Conservation (phyloP, 139 green algal genomes). For the Deuterostichococcus epilithicus region DNA sequence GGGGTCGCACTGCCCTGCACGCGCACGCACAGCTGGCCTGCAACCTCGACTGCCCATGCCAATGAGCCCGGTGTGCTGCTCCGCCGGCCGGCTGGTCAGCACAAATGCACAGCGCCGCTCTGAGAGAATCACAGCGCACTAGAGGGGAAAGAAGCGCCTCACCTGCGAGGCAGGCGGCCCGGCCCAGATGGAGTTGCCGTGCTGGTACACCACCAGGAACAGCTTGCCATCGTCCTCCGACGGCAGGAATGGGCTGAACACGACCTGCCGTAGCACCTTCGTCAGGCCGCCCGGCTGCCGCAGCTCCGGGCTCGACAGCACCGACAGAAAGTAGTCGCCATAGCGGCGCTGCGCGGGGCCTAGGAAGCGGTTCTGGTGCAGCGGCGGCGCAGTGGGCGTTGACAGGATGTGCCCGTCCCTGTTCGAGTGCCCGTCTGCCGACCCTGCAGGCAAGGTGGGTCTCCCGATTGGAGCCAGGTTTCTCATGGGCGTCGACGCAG, state of each 20-base stretch:
- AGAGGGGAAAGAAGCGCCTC: too few relatives aligned
- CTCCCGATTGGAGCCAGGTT: background rate
- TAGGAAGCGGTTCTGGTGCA: background rate
- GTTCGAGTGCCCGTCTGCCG: background rate
- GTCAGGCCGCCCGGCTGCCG: background rate
- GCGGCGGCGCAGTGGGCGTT: background rate
- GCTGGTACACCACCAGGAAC: constrained; percentile 32
- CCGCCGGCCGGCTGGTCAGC: too few relatives aligned
- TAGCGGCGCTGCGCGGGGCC: constrained; percentile 29
- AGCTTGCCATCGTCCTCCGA: constrained; percentile 13
- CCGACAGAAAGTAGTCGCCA: constrained; percentile 22
- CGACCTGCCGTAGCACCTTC: constrained; percentile 22
- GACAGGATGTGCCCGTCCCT: background rate
- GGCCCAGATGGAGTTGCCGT: constrained; percentile 20
- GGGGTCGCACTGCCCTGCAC: constrained; percentile 12
- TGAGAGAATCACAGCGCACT: too few relatives aligned
- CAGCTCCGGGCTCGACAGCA: constrained; percentile 17
- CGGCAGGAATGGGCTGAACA: constrained; percentile 22
- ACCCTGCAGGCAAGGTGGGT: background rate
- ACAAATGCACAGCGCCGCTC: too few relatives aligned
- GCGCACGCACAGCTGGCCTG: too few relatives aligned
- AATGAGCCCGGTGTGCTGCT: too few relatives aligned
- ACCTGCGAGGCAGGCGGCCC: constrained; percentile 15
- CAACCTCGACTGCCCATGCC: too few relatives aligned
- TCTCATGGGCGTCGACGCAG: background rate